These are phyloP conservation scores for Ilyonectria mors-panacis DNA, from an alignment of 2,329 filamentous ascomycete species.

Conservation along the genomic window DNA sequence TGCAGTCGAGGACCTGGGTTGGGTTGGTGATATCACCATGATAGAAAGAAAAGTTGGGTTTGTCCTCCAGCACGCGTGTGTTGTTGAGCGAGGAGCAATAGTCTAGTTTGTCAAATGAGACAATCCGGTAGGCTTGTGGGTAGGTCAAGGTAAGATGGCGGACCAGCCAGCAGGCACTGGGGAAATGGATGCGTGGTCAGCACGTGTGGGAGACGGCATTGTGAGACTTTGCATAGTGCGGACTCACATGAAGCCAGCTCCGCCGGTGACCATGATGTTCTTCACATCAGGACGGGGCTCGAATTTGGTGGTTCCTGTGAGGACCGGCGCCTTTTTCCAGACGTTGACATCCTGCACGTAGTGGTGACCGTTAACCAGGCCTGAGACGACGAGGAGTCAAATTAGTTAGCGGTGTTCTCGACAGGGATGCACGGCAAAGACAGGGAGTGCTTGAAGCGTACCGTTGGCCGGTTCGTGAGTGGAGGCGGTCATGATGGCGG, in stretches of 20 bases:
- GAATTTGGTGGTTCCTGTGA: conserved; percentile 79
- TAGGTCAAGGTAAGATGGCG: conserved; percentile 84
- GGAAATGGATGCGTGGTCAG: conserved; percentile 40
- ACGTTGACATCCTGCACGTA: conserved; percentile 74
- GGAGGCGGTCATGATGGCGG: conserved; percentile 26
- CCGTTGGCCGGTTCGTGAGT: conserved; percentile 16
- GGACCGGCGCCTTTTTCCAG: conserved; percentile 80
- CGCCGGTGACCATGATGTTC: conserved; percentile 88
- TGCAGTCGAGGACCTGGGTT: conserved; percentile 77
- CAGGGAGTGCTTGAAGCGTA: conserved; percentile 9
- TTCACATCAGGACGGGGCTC: conserved; percentile 77
- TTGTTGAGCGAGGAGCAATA: conserved; percentile 88
- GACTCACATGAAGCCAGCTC: conserved; percentile 87
- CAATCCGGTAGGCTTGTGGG: conserved; percentile 80
- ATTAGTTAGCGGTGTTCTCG: conserved; percentile 15
- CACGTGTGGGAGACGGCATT: conserved; percentile 25
- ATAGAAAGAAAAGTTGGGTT: conserved; percentile 83
- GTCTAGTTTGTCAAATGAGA: conserved; percentile 89
- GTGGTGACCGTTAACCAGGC: conserved; percentile 41
- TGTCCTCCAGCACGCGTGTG: conserved; percentile 76
- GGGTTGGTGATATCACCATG: conserved; percentile 84
- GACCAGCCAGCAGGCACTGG: conserved; percentile 85
- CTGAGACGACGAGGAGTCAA: conserved; percentile 25
- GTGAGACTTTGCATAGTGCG: neutral
- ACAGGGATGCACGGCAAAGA: neutral